Conservation (phyloP, 345 rosid genomes). For the Acer yangbiense region DNA sequence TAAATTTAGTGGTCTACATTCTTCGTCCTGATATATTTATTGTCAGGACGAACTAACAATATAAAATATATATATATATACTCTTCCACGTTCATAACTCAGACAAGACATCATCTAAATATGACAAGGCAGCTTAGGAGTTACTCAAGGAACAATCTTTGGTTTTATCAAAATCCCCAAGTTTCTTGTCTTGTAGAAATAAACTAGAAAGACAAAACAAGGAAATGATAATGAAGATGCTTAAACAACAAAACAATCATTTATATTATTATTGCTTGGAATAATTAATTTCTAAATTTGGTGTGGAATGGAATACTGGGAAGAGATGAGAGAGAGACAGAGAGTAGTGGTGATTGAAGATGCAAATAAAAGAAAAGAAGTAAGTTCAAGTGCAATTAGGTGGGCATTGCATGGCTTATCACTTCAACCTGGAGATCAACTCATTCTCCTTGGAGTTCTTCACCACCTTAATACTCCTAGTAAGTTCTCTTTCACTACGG, state of each 20-base stretch:
- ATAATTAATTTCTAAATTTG: background rate
- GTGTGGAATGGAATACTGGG: background rate
- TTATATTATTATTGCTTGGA: background rate
- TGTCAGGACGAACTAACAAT: too few relatives aligned
- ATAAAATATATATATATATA: too few relatives aligned
- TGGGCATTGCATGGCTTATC: conserved; percentile 43
- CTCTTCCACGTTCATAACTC: too few relatives aligned
- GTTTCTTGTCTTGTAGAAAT: background rate
- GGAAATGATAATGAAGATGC: background rate
- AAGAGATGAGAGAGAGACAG: conserved; percentile 27
- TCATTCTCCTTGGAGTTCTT: conserved; percentile 40
- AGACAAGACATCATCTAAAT: too few relatives aligned
- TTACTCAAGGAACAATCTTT: background rate
- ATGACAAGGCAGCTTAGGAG: background rate
- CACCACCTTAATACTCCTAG: conserved; percentile 21
- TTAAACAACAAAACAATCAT: background rate
- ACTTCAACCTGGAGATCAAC: conserved; percentile 42
- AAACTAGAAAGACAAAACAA: background rate
- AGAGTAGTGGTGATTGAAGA: conserved; percentile 51
- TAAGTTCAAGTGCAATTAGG: conserved; percentile 25
- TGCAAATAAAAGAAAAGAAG: conserved; percentile 31
- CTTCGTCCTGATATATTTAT: too few relatives aligned
- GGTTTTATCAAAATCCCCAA: background rate
- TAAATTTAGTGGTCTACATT: too few relatives aligned
- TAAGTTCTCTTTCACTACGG: conserved; percentile 9